These are phyloP conservation scores for Beauveria asiatica DNA, from an alignment of 2,329 filamentous ascomycete genomes.

Conservation along the genomic window DNA sequence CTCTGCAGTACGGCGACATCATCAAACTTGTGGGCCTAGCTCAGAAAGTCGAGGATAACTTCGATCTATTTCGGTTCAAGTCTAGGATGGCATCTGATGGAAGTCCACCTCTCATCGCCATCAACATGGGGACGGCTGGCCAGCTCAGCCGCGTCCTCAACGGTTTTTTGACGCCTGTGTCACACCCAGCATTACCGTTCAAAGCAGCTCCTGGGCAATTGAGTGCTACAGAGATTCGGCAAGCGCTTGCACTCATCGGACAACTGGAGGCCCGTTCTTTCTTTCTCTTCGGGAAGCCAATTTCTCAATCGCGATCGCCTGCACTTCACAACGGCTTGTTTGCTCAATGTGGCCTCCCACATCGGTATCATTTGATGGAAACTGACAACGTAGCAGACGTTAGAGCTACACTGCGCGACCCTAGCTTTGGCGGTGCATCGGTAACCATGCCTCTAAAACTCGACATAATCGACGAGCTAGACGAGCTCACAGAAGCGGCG, in stretches of 20 bases:
- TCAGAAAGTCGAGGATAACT: constrained; percentile 72
- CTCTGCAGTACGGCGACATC: constrained; percentile 81
- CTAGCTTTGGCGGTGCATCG: constrained; percentile 83
- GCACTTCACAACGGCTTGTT: constrained; percentile 87
- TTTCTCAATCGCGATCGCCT: constrained; percentile 75
- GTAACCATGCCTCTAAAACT: constrained; percentile 94
- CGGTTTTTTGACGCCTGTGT: constrained; percentile 87
- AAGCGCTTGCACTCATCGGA: constrained; percentile 68
- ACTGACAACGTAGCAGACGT: constrained; percentile 58
- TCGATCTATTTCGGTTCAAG: constrained; percentile 74
- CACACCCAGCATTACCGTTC: constrained; percentile 79
- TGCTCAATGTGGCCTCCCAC: constrained; percentile 65
- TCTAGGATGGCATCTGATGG: constrained; percentile 63
- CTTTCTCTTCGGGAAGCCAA: constrained; percentile 80
- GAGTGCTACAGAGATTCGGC: constrained; percentile 80
- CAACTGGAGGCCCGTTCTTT: constrained; percentile 69
- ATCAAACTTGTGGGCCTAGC: constrained; percentile 91
- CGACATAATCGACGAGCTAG: constrained; percentile 73
- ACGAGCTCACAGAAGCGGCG: constrained; percentile 72
- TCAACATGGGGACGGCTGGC: constrained; percentile 87
- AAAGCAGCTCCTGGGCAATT: constrained; percentile 92
- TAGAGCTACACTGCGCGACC: constrained; percentile 53
- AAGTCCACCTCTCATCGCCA: constrained; percentile 77
- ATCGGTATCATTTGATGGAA: constrained; percentile 70
- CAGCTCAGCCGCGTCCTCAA: constrained; percentile 89